Evolutionary conservation across 495 filamentous ascomycete genomes (phyloP).

Genomic region (Penicillium manginii): DNA sequence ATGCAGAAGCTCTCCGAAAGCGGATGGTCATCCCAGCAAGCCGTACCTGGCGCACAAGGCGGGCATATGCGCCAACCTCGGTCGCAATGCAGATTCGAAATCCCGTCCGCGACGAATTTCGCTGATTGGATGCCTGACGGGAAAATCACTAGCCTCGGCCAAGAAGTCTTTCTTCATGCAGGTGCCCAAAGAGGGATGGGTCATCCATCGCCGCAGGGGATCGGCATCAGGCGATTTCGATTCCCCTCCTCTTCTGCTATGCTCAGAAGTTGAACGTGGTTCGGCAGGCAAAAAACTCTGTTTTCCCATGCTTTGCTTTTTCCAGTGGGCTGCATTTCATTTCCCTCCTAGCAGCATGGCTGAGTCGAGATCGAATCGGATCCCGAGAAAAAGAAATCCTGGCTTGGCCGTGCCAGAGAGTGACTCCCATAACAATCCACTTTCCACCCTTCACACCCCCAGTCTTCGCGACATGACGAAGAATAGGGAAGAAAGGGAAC

Average conservation of each 20-base stretch:
- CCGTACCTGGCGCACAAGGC: conserved; percentile 34
- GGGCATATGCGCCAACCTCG: conserved; percentile 35
- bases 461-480: background rate
- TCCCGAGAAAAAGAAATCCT: background rate
- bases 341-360: conserved; percentile 12
- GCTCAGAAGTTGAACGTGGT: conserved; percentile 17
- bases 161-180: conserved; percentile 31
- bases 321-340: conserved; percentile 5
- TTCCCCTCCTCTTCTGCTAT: conserved; percentile 7
- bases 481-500: conserved; percentile 9
- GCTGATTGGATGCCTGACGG: conserved; percentile 38
- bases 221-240: conserved; percentile 28
- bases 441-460: background rate
- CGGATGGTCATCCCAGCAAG: conserved; percentile 23
- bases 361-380: background rate
- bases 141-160: conserved; percentile 30
- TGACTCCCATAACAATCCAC: background rate
- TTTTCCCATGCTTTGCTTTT: conserved; percentile 12
- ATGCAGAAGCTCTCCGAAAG: conserved; percentile 2
- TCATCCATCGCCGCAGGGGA: conserved; percentile 30
- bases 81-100: conserved; percentile 36
- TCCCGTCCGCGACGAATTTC: conserved; percentile 35
- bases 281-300: conserved; percentile 19
- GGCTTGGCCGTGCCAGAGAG: background rate
- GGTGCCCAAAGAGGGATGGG: conserved; percentile 32